Evolutionary conservation across 805 yeast species (phyloP).

Genomic region (Candida dendrica): DNA sequence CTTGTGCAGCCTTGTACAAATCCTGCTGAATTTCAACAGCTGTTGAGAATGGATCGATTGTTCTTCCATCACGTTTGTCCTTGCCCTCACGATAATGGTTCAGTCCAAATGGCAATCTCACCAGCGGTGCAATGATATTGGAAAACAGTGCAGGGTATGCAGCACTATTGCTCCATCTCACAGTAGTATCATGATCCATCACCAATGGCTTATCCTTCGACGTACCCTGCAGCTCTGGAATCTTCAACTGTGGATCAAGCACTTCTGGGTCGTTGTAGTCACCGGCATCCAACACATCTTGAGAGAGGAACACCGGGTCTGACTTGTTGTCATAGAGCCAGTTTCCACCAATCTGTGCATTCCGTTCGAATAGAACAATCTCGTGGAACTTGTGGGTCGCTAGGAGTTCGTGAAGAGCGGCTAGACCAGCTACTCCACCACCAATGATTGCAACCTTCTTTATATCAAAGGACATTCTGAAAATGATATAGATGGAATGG

Average conservation of each 20-base stretch:
- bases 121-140: neutral
- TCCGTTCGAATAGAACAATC: constrained; percentile 1
- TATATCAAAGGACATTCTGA: neutral
- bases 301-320: constrained; percentile 1
- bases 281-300: constrained; percentile 1
- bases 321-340: neutral
- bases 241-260: neutral
- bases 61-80: neutral
- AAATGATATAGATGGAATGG: too few species aligned
- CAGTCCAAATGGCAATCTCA: neutral
- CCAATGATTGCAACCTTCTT: neutral
- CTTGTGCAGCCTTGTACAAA: neutral
- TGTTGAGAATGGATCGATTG: constrained; percentile 1
- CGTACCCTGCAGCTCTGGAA: neutral
- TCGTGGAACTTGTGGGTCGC: neutral
- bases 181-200: neutral
- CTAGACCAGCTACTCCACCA: neutral
- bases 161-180: constrained; percentile 4
- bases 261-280: neutral
- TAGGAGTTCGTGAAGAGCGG: neutral
- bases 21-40: constrained; percentile 1
- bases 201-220: neutral
- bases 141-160: constrained; percentile 1
- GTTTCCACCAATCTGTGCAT: constrained; percentile 1
- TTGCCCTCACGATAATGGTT: neutral